Base-by-base conservation (phyloP, 768 basidiomycete genomes). In the Arthromyces matolae region DNA sequence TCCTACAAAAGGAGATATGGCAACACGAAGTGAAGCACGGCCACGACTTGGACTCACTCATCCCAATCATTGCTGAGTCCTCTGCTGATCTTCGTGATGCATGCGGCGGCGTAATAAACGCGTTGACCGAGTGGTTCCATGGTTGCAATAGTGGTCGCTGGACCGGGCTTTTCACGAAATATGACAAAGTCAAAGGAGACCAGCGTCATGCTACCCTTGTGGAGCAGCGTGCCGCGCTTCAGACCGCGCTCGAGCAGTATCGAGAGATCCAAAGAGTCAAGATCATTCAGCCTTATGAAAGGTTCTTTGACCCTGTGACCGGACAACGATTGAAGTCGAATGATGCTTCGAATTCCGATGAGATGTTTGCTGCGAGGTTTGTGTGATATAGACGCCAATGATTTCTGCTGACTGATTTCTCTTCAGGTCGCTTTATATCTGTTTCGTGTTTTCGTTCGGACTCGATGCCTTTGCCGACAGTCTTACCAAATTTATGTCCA, bases 391-490 rank as follows among this genome's bases (percentile, higher is more conserved):
- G 23, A 8, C 44, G n/a, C n/a, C n/a, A n/a, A n/a, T n/a, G n/a
- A 22, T 32, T 22, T 36, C 13, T 6, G 10, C 6, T n/a, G 33
- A 38, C 25, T 49, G 31, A 8, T 8, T 28, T 20, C 8, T 13
- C 44, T 37, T 12, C 42, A 74, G 73, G 25, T 72, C 75, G 3
- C 61, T 77, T 2, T 77, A 70, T 45, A 61, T 71, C 12, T 73
- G 72, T 37, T 75, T 76, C 45, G 72, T 75, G 1, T 76, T 73
- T 57, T 67, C 67, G 31, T 71, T 71, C 47, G 64, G 70, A 23
- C 52, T 77, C 8, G 68, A 74, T 19, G 65, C 66, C 2, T 75
- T 73, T 34, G 64, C 72, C 0, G 67, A 71, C 9, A 60, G 65
- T 8, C 60, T 73, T 2, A 50, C 60, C 10, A 61, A 59, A 12